Conservation (phyloP, 225 moss, liverwort and hornwort species). For the Pseudisothecium myosuroides region DNA sequence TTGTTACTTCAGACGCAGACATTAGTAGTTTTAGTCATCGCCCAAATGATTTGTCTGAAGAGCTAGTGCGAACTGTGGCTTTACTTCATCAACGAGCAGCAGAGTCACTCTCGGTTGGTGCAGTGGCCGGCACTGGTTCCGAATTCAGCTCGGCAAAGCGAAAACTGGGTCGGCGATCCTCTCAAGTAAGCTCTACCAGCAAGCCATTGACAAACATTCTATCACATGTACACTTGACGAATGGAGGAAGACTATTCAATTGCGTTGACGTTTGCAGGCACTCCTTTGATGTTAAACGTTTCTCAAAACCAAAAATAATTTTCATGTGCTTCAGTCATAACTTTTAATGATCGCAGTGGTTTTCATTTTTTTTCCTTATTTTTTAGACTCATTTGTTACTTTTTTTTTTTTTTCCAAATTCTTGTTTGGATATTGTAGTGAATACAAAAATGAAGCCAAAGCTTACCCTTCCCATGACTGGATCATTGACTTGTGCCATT, state of each 20-base stretch:
- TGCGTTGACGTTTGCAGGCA: neutral
- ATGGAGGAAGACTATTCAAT: neutral
- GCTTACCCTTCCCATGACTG: neutral
- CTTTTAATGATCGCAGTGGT: neutral
- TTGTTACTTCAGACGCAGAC: conserved; percentile 4
- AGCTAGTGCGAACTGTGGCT: conserved; percentile 73
- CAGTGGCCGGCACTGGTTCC: conserved; percentile 4
- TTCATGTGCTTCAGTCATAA: neutral
- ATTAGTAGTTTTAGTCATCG: conserved; percentile 19
- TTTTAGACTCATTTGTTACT: neutral
- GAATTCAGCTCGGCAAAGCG: conserved; percentile 21
- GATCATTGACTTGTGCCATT: neutral
- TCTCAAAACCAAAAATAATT: neutral
- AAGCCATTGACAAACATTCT: neutral
- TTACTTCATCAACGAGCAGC: conserved; percentile 41
- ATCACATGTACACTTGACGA: neutral
- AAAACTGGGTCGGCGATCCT: conserved; percentile 27
- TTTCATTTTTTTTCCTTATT: neutral
- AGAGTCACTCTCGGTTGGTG: conserved; percentile 15
- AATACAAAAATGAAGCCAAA: neutral
- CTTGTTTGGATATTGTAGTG: neutral
- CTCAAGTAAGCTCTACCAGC: conserved; percentile 23
- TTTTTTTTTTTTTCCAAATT: neutral
- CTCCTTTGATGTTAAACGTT: neutral
- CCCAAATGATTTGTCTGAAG: conserved; percentile 77